Evolutionary conservation across 148 eudicot species (phyloP), one percentile per base, ranked within the genome.

Genomic region (Spergularia bocconei): DNA sequence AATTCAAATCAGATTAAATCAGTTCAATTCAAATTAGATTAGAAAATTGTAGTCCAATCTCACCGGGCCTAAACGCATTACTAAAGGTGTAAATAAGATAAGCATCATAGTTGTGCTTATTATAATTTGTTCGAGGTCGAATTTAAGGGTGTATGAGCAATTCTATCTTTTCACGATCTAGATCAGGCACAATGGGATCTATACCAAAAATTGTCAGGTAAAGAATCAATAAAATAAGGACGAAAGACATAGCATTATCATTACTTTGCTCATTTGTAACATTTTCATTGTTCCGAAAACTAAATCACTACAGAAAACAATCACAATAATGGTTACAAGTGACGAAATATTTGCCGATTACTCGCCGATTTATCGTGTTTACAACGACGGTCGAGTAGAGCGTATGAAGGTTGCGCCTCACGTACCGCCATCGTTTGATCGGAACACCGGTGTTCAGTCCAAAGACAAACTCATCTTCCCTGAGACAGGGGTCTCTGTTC

Each of bases 371-470:
- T 54, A 29, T 56, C 61, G 74, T 5, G 62, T 70, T 13, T 70
- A 70, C 63, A 70, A 70, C 9, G 51, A 56, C 48, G 74, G 74
- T 11, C 63, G 25, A 8, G 74, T 70, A 55, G 74, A 70, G 14
- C 60, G 74, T 8, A 12, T 70, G 11, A 54, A 54, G 11, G 50
- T 70, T 19, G 14, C 12, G 12, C 13, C 61, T 36, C 74, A 62
- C 0, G 61, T 54, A 5, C 51, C 74, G 0, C 63, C 74, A 17
- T 29, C 48, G 9, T 9, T 70, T 11, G 48, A 70, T 33, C 62
- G 23, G 2, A 54, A 38, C 36, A 70, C 74, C 61, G 63, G 63
- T 17, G 74, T 70, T 16, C 25, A 54, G 4, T 70, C 74, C 14
- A 70, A 55, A 70, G 74, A 70, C 62, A 33, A 5, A 3, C 3